Base-by-base conservation (phyloP, 2,329 filamentous ascomycete species). In the Lizonia empirigonia region DNA sequence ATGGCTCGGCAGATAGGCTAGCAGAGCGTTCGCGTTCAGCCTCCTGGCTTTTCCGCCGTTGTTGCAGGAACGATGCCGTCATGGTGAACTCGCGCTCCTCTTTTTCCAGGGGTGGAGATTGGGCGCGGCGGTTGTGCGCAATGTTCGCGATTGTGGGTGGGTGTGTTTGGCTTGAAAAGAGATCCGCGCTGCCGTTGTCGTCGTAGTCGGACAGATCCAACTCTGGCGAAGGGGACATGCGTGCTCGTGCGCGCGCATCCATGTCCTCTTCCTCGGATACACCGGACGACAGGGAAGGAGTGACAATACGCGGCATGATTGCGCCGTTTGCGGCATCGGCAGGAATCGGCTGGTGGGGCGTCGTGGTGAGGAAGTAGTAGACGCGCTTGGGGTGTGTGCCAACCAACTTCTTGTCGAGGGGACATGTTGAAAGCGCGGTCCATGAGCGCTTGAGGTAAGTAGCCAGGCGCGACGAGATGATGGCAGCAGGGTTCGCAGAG, bases 71-170 rank as follows among this genome's bases (percentile, higher is more conserved):
- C 61, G 91, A 90, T 13, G 94, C 94, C 1, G 92, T 97, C 75
- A 96, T 90, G 6, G 93, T 97, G 69, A 99, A 99, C 74, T 97
- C 94, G 68, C 89, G 90, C 79, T 97, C 93, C 64, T 97, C 93
- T 65, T 89, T 91, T 76, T 97, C 93, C 29, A 97, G 80, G 13
- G 91, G 91, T 42, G 93, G 92, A 58, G 90, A 94, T 19, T 88
- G 85, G n/a, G 87, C 88, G 53, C 89, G 85, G 54, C 85, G 81
- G 55, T 83, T 85, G 63, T 87, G 83, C 39, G 78, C 73, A 42
- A 81, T 76, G 55, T 75, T 76, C 50, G 63, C 73, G 56, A 60
- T 69, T 47, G 64, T 73, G 44, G 64, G 74, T 34, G 75, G 71
- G 42, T 78, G 73, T 34, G 74, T 70, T 24, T 76, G 75, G 34